Evolutionary conservation across 202 grass and related monocot species (phyloP).

Genomic region (Elaeis oleifera): DNA sequence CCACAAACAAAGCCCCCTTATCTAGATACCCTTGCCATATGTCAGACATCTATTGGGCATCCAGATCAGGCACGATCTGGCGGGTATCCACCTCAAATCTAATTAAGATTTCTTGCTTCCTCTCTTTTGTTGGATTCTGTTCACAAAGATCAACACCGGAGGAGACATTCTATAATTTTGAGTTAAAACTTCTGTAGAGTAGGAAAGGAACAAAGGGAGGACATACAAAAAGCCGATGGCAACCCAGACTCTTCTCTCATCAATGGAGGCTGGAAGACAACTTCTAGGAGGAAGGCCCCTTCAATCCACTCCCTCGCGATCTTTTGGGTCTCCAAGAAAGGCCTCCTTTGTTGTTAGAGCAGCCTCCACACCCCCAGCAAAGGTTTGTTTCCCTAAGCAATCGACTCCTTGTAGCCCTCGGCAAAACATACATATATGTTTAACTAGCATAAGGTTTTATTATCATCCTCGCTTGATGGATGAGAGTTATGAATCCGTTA

Average conservation of each 20-base stretch:
- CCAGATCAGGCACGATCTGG: conserved; percentile 57
- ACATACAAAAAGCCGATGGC: conserved; percentile 26
- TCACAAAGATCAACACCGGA: conserved; percentile 6
- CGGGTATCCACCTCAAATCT: conserved; percentile 24
- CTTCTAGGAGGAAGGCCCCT: conserved; percentile 60
- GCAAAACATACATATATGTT: too few relatives aligned
- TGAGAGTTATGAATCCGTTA: too few relatives aligned
- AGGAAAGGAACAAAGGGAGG: neutral
- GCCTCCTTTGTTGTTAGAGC: conserved; percentile 67
- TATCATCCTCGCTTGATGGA: too few relatives aligned
- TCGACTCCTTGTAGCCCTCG: too few relatives aligned
- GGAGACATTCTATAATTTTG: neutral
- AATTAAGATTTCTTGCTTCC: conserved; percentile 54
- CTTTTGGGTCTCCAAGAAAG: conserved; percentile 39
- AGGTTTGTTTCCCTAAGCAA: conserved; percentile 27
- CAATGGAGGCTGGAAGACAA: conserved; percentile 53
- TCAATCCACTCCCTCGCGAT: conserved; percentile 39
- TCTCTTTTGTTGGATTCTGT: conserved; percentile 22
- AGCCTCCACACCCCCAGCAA: conserved; percentile 72
- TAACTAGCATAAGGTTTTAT: too few relatives aligned
- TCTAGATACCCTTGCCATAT: conserved; percentile 39
- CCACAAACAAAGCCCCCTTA: conserved; percentile 29
- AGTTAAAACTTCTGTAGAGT: neutral
- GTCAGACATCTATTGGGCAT: conserved; percentile 49
- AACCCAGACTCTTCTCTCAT: conserved; percentile 70